These are phyloP conservation scores for Xylariaceae sp. DNA, from an alignment of 2,329 filamentous ascomycete species.

Conservation along the genomic window DNA sequence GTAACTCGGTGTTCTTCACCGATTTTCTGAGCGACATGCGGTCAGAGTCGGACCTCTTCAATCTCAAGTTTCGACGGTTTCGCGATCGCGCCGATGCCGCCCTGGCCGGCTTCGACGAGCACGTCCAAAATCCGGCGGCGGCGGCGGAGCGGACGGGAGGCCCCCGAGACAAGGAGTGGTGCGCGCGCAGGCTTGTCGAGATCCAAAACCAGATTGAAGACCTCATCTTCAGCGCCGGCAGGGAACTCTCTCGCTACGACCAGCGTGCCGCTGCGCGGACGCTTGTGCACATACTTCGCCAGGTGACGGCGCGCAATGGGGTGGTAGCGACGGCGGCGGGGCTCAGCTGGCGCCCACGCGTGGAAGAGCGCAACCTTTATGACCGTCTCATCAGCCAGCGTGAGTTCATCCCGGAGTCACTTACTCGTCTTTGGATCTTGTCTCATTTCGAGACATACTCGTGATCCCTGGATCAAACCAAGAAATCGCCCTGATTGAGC, in stretches of 20 bases:
- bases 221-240: constrained; percentile 32
- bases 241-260: neutral
- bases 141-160: no score
- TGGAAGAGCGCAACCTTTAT: constrained; percentile 38
- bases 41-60: constrained; percentile 36
- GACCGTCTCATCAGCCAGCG: constrained; percentile 40
- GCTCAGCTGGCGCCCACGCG: constrained; percentile 1
- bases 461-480: no score
- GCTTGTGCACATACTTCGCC: constrained; percentile 39
- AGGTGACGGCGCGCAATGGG: constrained; percentile 33
- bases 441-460: no score
- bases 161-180: constrained; percentile 35
- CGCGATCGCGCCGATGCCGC: constrained; percentile 39
- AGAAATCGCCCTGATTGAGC: no score
- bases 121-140: constrained; percentile 12
- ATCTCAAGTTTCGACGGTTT: constrained; percentile 41
- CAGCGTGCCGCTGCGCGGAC: constrained; percentile 36
- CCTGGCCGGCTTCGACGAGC: constrained; percentile 35
- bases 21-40: constrained; percentile 40
- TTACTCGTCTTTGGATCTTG: no score
- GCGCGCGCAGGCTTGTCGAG: constrained; percentile 37
- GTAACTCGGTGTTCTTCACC: constrained; percentile 47
- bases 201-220: constrained; percentile 36
- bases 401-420: no score
- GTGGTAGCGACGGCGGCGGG: no score